Conservation (phyloP, 2,329 filamentous ascomycete genomes). For the Scolecobasidium constrictum region DNA sequence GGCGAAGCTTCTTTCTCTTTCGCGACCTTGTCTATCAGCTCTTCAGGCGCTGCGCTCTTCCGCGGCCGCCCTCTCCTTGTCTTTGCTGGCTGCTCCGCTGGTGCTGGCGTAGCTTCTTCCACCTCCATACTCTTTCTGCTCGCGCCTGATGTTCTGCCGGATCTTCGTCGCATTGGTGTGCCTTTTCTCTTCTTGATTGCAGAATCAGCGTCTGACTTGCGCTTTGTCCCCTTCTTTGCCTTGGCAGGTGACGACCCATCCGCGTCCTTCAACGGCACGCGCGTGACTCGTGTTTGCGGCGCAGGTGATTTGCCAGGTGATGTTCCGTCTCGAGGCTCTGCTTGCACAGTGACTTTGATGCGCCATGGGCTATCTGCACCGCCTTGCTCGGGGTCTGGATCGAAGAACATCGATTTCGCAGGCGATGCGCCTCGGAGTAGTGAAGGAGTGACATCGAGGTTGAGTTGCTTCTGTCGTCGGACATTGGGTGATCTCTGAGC, state of each 20-base stretch:
- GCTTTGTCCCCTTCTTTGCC: slow-evolving; percentile 23
- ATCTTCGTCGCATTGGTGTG: slow-evolving; percentile 21
- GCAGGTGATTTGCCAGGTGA: neutral
- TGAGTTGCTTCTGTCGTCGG: slow-evolving; percentile 10
- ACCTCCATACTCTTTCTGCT: slow-evolving; percentile 6
- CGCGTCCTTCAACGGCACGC: slow-evolving; percentile 29
- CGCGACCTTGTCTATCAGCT: neutral
- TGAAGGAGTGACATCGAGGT: slow-evolving; percentile 13
- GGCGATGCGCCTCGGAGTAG: slow-evolving; percentile 24
- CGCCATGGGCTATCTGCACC: slow-evolving; percentile 34
- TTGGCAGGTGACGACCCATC: slow-evolving; percentile 26
- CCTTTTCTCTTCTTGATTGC: slow-evolving; percentile 16
- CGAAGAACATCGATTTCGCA: slow-evolving; percentile 33
- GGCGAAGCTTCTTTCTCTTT: no score
- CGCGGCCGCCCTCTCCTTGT: neutral
- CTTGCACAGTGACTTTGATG: slow-evolving; percentile 40
- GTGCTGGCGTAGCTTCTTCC: neutral
- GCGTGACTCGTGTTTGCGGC: slow-evolving; percentile 19
- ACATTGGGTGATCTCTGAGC: slow-evolving; percentile 19
- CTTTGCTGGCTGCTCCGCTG: neutral
- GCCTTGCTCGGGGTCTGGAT: slow-evolving; percentile 20
- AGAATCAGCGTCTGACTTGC: slow-evolving; percentile 21
- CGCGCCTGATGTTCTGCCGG: slow-evolving; percentile 11
- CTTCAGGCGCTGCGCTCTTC: neutral
- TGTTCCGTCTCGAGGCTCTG: slow-evolving; percentile 24